These are phyloP conservation scores for Tylopilus sp. DNA, from an alignment of 1,284 basidiomycete genomes.

Conservation along the genomic window DNA sequence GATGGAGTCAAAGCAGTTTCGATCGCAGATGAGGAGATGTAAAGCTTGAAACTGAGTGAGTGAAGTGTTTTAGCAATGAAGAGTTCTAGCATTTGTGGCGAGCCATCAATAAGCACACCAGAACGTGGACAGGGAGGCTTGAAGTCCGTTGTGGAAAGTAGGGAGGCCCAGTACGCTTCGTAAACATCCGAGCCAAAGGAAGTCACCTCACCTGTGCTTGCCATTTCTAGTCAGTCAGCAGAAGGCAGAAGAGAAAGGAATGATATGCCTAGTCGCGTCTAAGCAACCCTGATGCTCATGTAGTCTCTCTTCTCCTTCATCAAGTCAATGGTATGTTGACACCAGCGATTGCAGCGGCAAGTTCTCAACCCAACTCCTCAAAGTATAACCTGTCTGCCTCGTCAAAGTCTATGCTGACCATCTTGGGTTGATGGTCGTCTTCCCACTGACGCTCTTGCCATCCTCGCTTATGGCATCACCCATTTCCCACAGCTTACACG, in stretches of 20 bases:
- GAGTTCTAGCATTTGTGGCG: conserved; percentile 84
- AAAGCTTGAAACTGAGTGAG: conserved; percentile 90
- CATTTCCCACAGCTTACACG: conserved; percentile 88
- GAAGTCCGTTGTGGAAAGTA: conserved; percentile 90
- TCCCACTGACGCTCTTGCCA: conserved; percentile 33
- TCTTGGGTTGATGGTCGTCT: conserved; percentile 99
- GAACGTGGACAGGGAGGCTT: conserved; percentile 82
- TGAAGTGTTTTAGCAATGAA: conserved; percentile 78
- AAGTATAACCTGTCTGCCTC: conserved; percentile 99
- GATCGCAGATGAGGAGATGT: conserved; percentile 82
- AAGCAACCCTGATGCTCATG: conserved; percentile 96
- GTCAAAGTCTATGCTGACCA: conserved; percentile 98
- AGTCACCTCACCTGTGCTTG: conserved; percentile 98
- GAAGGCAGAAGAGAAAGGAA: not conserved
- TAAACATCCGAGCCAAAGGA: conserved; percentile 93
- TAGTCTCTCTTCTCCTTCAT: conserved; percentile 94
- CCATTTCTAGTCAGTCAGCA: conserved; percentile 78
- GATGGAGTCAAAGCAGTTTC: conserved; percentile 85
- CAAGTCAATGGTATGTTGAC: conserved; percentile 92
- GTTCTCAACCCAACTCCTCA: conserved; percentile 96
- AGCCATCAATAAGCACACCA: conserved; percentile 89
- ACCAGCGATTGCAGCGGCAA: conserved; percentile 90
- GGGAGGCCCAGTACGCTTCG: conserved; percentile 95
- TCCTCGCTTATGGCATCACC: conserved; percentile 63
- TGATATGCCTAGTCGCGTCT: conserved; percentile 84